These are phyloP conservation scores for Aspergillus alliaceus DNA, from an alignment of 2,329 filamentous ascomycete genomes.

Conservation along the genomic window DNA sequence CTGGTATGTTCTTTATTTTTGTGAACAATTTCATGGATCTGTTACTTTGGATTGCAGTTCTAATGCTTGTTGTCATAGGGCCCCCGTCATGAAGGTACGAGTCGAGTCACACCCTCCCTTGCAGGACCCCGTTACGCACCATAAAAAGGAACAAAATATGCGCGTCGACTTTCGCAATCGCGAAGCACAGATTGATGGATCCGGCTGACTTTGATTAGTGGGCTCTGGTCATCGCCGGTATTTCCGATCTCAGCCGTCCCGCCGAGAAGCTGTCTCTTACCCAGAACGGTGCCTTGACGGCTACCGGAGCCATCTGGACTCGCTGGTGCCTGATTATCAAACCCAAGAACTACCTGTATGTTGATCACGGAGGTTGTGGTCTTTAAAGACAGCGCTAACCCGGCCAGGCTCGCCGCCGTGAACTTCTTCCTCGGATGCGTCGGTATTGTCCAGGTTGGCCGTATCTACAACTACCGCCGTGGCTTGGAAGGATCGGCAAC, in stretches of 20 bases:
- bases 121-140: background rate
- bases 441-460: slow-evolving; percentile 75
- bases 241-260: slow-evolving; percentile 87
- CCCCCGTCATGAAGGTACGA: slow-evolving; percentile 83
- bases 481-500: slow-evolving; percentile 54
- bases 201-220: slow-evolving; percentile 56
- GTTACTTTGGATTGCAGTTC: background rate
- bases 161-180: background rate
- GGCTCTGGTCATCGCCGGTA: slow-evolving; percentile 86
- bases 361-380: slow-evolving; percentile 14
- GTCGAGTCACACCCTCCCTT: background rate
- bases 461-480: slow-evolving; percentile 67
- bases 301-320: slow-evolving; percentile 95
- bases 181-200: background rate
- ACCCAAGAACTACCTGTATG: slow-evolving; percentile 85
- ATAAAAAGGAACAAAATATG: background rate
- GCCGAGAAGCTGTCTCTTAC: slow-evolving; percentile 90
- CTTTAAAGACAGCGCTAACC: background rate
- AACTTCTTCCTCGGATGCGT: slow-evolving; percentile 97
- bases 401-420: slow-evolving; percentile 75
- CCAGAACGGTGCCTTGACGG: slow-evolving; percentile 86
- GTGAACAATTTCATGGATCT: background rate
- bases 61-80: slow-evolving; percentile 54
- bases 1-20: slow-evolving; percentile 61
- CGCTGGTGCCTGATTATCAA: slow-evolving; percentile 98